Conservation (phyloP, 1,139 yeast species). For the Arxiozyma slooffiae region DNA sequence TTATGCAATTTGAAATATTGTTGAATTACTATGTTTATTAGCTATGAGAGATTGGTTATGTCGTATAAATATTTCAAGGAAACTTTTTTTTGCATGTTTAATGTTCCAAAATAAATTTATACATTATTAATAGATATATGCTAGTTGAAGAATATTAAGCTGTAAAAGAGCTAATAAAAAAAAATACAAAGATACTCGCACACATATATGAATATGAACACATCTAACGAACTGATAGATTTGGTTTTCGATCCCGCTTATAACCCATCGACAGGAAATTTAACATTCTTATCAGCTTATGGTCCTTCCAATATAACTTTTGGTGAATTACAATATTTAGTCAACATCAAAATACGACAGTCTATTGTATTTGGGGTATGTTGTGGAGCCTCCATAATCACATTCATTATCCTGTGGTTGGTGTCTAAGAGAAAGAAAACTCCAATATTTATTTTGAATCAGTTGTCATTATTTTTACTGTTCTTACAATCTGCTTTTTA, state of each 20-base stretch:
- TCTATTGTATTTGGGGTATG: constrained; percentile 38
- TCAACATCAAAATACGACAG: constrained; percentile 26
- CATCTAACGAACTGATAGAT: not conserved
- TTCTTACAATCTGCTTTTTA: constrained; percentile 53
- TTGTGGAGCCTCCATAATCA: constrained; percentile 36
- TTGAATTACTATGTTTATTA: no score
- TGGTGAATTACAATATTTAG: constrained; percentile 31
- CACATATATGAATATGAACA: not conserved
- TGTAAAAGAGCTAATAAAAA: no score
- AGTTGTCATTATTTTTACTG: constrained; percentile 44
- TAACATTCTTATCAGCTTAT: constrained; percentile 25
- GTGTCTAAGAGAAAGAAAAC: constrained; percentile 44
- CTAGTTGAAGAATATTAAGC: no score
- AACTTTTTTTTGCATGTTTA: no score
- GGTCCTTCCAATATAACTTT: constrained; percentile 31
- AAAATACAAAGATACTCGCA: not conserved
- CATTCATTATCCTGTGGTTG: constrained; percentile 34
- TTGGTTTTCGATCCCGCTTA: constrained; percentile 16
- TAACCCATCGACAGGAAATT: constrained; percentile 20
- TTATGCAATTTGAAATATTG: not conserved
- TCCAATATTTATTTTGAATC: constrained; percentile 64
- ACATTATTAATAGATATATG: not conserved
- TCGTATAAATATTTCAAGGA: not conserved
- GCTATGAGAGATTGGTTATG: not conserved
- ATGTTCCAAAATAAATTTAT: not conserved